phyloP scores from a whole-genome alignment of 2,329 filamentous ascomycete genomes.

The Cytospora schulzeri region DNA sequence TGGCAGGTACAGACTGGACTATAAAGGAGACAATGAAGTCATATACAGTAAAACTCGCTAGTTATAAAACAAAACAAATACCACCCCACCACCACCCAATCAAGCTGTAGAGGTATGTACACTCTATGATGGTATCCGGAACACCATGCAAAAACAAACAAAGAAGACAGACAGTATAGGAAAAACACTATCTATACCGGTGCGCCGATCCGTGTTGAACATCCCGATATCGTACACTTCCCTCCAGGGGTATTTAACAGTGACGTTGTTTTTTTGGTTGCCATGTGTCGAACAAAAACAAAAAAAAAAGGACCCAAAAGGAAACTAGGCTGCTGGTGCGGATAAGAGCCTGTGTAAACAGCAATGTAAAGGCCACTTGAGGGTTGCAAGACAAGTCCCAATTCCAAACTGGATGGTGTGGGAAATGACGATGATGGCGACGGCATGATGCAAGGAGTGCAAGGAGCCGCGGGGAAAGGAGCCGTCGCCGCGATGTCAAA shows the following conservation, averaged over 20 bases:
- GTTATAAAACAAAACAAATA: not conserved
- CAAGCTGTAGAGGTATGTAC: not conserved
- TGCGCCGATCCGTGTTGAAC: not conserved
- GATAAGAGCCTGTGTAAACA: not conserved
- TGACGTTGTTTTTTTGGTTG: not conserved
- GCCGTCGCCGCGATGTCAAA: not conserved
- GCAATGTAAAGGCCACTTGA: not conserved
- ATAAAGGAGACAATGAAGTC: not conserved
- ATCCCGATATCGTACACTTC: not conserved
- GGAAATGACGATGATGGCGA: not conserved
- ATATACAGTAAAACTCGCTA: not conserved
- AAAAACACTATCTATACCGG: constrained; percentile 2
- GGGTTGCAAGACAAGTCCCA: not conserved
- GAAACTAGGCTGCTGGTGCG: constrained; percentile 21
- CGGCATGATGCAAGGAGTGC: not conserved
- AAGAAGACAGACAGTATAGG: not conserved
- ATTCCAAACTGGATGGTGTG: not conserved
- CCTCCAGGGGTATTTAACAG: not conserved
- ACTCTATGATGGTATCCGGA: not conserved
- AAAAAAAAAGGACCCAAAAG: not conserved
- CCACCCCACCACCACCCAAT: not conserved
- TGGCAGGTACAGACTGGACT: not conserved
- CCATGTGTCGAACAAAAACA: not conserved
- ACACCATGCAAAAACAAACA: not conserved
- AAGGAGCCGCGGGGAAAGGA: not conserved